Conservation (phyloP, 176 grass and related monocot species). For the Oryza coarctata region DNA sequence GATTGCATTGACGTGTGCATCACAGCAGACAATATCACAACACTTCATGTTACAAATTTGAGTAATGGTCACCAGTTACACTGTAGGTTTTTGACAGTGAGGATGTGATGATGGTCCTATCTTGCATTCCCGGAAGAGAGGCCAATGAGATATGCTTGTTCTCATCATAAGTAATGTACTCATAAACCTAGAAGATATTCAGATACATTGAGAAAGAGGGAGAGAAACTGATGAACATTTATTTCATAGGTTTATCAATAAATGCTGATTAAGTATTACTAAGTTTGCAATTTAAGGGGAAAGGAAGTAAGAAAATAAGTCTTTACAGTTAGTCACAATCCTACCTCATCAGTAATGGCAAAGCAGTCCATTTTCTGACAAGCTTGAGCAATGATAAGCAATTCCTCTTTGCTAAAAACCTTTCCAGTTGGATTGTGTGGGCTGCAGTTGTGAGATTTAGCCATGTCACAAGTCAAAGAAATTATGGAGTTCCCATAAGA, state of each 20-base stretch:
- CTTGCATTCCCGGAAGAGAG: conserved; percentile 58
- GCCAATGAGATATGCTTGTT: conserved; percentile 65
- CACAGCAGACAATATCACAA: neutral
- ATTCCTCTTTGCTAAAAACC: conserved; percentile 68
- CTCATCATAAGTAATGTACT: conserved; percentile 51
- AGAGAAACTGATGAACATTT: neutral
- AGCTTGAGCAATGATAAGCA: conserved; percentile 55
- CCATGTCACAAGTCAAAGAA: conserved; percentile 5
- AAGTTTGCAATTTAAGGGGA: neutral
- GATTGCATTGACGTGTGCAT: neutral
- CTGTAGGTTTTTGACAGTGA: conserved; percentile 62
- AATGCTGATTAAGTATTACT: conserved; percentile 5
- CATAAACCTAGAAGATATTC: conserved; percentile 72
- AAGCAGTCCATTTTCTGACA: conserved; percentile 76
- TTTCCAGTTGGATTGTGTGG: conserved; percentile 97
- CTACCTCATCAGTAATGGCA: conserved; percentile 86
- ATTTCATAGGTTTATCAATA: neutral
- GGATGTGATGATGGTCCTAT: conserved; percentile 57
- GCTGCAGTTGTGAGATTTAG: conserved; percentile 48
- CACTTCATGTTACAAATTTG: neutral
- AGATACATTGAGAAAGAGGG: neutral
- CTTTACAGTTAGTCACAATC: neutral
- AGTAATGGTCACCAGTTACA: conserved; percentile 65
- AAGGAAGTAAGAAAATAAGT: neutral
- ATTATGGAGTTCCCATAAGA: neutral